Evolutionary conservation across 176 grass and related monocot species (phyloP), one percentile per base, ranked within the genome.

Genomic region (Cymbopogon citratus): DNA sequence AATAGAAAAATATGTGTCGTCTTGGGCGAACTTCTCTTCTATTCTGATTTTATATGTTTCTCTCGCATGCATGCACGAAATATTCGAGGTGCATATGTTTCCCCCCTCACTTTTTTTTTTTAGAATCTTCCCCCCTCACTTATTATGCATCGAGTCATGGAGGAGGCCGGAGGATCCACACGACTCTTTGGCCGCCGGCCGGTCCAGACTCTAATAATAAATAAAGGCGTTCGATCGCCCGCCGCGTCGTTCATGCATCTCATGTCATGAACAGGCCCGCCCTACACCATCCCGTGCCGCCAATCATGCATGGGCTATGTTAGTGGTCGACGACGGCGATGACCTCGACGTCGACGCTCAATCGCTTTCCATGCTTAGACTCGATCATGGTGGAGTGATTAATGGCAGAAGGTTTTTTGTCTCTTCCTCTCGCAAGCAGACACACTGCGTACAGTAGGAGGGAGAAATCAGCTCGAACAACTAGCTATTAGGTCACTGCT

Each of bases 241-340:
- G n/a, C n/a, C n/a, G n/a, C 15, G 21, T 65, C 29, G 27, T 74
- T 46, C 69, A 88, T 69, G 62, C 81, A 75, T 69, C 62, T 69
- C 25, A 23, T 61, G 69, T 61, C 75, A 80, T 80, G 76, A 75
- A 80, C 70, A 75, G 49, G 28, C 43, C 12, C 14, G 56, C 27
- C 35, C 27, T 63, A 25, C n/a, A 10, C 19, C 12, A 34, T 31
- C 7, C 18, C 18, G 13, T 12, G 9, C 16, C 36, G 76, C 48
- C 75, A 89, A 81, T 89, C 87, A 89, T 76, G 38, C 71, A 81
- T 45, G 63, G 68, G 59, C 66, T 80, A 62, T 10, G 8, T 38
- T 4, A 12, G 10, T 11, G 67, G 54, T 43, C 35, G 35, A 31
- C 75, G 38, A 6, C 59, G 38, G 3, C 59, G 61, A 1, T 61